Evolutionary conservation across 2,329 filamentous ascomycete species (phyloP).

Genomic region (Pseudogymnoascus sp.): DNA sequence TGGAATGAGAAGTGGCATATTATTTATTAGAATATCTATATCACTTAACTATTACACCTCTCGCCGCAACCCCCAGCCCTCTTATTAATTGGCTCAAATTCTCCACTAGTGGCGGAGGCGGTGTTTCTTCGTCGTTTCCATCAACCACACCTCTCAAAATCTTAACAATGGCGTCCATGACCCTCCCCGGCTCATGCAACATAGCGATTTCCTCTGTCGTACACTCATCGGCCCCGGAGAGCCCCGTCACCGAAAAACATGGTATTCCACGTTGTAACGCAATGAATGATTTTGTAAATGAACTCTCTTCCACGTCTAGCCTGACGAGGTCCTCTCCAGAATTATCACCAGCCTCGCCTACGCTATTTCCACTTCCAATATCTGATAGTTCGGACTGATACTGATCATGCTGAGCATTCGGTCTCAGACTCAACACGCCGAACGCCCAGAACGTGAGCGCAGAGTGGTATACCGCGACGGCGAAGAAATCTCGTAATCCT

Average conservation of each 20-base stretch:
- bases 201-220: slow-evolving; percentile 23
- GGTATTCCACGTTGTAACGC: slow-evolving; percentile 45
- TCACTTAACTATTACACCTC: slow-evolving; percentile 15
- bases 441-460: slow-evolving; percentile 63
- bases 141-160: slow-evolving; percentile 48
- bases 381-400: slow-evolving; percentile 16
- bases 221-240: slow-evolving; percentile 26
- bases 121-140: slow-evolving; percentile 30
- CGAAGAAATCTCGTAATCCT: slow-evolving; percentile 55
- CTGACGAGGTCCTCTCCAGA: slow-evolving; percentile 34
- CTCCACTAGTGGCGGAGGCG: slow-evolving; percentile 55
- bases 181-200: slow-evolving; percentile 48
- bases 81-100: slow-evolving; percentile 58
- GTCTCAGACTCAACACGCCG: slow-evolving; percentile 47
- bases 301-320: slow-evolving; percentile 49
- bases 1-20: background rate
- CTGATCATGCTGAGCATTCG: slow-evolving; percentile 26
- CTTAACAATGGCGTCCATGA: slow-evolving; percentile 52
- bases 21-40: background rate
- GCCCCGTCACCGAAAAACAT: slow-evolving; percentile 32
- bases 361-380: slow-evolving; percentile 30
- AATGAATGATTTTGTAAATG: slow-evolving; percentile 50
- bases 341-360: slow-evolving; percentile 10
- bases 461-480: slow-evolving; percentile 62
- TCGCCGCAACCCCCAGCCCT: slow-evolving; percentile 48